phyloP scores from a whole-genome alignment of 805 yeast genomes.

The Saturnispora gosingensis region DNA sequence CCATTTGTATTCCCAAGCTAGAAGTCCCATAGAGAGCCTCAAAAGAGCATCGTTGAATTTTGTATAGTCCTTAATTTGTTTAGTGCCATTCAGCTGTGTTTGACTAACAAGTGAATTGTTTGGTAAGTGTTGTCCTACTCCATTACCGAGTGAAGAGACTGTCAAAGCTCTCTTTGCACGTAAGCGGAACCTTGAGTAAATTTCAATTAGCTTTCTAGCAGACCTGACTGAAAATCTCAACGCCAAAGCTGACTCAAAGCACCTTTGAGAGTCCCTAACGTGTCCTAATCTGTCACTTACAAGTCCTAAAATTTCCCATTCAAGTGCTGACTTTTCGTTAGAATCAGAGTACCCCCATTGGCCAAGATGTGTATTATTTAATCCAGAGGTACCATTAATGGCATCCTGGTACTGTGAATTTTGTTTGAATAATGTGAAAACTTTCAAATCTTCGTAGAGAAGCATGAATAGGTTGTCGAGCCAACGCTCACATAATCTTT shows the following conservation, averaged over 20 bases:
- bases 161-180: conserved; percentile 5
- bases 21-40: conserved; percentile 60
- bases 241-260: conserved; percentile 63
- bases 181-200: conserved; percentile 30
- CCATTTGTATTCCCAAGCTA: conserved; percentile 99
- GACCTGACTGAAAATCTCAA: conserved; percentile 76
- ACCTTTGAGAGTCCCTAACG: conserved; percentile 75
- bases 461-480: conserved; percentile 61
- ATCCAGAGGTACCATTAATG: not conserved
- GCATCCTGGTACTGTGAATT: conserved; percentile 1
- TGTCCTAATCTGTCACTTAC: conserved; percentile 83
- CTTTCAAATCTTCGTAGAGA: conserved; percentile 62
- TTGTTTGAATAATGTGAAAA: conserved; percentile 70
- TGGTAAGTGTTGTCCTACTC: conserved; percentile 18
- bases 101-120: conserved; percentile 1
- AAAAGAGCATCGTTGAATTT: conserved; percentile 49
- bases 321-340: conserved; percentile 30
- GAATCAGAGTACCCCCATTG: conserved; percentile 35
- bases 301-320: conserved; percentile 81
- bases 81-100: not conserved
- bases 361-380: conserved; percentile 3
- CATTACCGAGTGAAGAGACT: conserved; percentile 8
- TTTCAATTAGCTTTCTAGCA: conserved; percentile 61
- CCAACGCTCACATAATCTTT: conserved; percentile 67
- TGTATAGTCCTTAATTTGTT: conserved; percentile 2